Conservation (phyloP, 2,329 filamentous ascomycete species). For the Myriosclerotinia duriaeana region DNA sequence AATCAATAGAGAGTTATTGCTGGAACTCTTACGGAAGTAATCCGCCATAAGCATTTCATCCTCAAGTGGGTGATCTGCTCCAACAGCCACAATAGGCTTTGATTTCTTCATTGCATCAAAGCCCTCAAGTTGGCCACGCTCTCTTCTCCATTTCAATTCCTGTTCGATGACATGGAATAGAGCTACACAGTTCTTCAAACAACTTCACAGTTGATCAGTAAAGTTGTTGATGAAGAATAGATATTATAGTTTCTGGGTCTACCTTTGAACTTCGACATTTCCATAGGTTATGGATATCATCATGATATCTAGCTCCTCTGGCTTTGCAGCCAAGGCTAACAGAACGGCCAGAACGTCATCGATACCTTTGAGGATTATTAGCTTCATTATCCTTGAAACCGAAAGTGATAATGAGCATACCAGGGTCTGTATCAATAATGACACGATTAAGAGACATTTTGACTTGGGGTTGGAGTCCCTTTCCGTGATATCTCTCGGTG, state of each 20-base stretch:
- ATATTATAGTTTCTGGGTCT: slow-evolving; percentile 31
- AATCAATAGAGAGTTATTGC: neutral
- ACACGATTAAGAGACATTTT: slow-evolving; percentile 71
- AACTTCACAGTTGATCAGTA: slow-evolving; percentile 51
- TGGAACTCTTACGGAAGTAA: slow-evolving; percentile 72
- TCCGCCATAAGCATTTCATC: slow-evolving; percentile 78
- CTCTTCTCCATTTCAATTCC: slow-evolving; percentile 79
- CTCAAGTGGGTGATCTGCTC: slow-evolving; percentile 80
- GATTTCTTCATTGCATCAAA: slow-evolving; percentile 70
- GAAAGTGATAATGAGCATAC: slow-evolving; percentile 48
- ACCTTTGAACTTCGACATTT: slow-evolving; percentile 86
- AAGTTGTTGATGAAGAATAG: neutral
- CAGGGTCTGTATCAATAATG: slow-evolving; percentile 94
- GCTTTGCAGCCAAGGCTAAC: slow-evolving; percentile 75
- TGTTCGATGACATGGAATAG: slow-evolving; percentile 90
- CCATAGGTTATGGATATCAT: slow-evolving; percentile 91
- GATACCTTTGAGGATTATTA: slow-evolving; percentile 55
- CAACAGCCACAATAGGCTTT: slow-evolving; percentile 84
- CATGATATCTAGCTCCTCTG: slow-evolving; percentile 81
- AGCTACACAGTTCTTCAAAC: slow-evolving; percentile 82
- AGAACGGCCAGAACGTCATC: slow-evolving; percentile 91
- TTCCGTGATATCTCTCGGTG: neutral
- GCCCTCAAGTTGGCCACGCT: slow-evolving; percentile 63
- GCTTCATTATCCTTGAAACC: neutral
- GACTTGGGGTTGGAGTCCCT: slow-evolving; percentile 1